These are phyloP conservation scores for Sarocladium oryzae DNA, from an alignment of 2,329 filamentous ascomycete species.

Conservation along the genomic window DNA sequence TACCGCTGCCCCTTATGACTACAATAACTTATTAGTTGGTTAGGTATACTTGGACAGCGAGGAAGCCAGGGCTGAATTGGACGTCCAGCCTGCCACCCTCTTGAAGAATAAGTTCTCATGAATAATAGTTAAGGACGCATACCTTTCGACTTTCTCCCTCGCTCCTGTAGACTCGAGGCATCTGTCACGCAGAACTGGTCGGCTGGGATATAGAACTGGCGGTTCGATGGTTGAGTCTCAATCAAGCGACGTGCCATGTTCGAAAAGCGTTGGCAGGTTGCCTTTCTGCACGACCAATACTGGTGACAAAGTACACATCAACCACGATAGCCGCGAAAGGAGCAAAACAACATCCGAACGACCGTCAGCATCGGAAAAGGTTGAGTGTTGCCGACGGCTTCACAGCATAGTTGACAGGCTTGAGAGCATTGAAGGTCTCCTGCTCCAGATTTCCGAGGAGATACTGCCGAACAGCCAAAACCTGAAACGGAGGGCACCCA, in stretches of 20 bases:
- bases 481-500: not conserved
- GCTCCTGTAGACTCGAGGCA: no score
- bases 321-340: not conserved
- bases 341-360: not conserved
- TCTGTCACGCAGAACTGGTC: slow-evolving; percentile 1
- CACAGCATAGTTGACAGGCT: not conserved
- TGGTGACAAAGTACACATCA: not conserved
- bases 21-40: slow-evolving; percentile 11
- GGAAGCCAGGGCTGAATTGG: slow-evolving; percentile 11
- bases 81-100: no score
- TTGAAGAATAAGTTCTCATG: no score
- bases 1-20: not conserved
- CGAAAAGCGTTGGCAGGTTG: not conserved
- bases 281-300: not conserved
- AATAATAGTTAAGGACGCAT: no score
- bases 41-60: slow-evolving; percentile 18
- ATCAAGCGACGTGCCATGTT: not conserved
- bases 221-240: not conserved
- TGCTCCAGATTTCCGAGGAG: not conserved
- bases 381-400: not conserved
- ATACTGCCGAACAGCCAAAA: not conserved
- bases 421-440: not conserved
- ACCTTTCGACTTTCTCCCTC: no score
- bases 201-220: not conserved
- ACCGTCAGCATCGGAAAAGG: not conserved